These are phyloP conservation scores for Curvularia sp. DNA, from an alignment of 2,329 filamentous ascomycete species.

Conservation along the genomic window DNA sequence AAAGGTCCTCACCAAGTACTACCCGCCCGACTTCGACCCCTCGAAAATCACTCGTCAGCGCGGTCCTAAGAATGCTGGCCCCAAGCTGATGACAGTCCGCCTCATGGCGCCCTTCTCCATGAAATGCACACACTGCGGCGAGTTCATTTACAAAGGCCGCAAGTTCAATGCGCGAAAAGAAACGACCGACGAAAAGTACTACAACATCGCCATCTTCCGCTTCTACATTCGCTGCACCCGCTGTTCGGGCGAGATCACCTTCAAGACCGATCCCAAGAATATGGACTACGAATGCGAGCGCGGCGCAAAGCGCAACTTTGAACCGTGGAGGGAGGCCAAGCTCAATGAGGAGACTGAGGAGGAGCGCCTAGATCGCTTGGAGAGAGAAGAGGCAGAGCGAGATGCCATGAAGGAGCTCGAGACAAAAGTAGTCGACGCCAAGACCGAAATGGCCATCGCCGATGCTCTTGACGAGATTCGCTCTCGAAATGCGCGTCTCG, in stretches of 20 bases:
- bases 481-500: constrained; percentile 85
- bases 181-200: constrained; percentile 88
- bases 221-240: constrained; percentile 90
- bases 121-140: constrained; percentile 72
- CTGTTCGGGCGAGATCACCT: constrained; percentile 86
- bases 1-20: constrained; percentile 75
- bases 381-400: constrained; percentile 78
- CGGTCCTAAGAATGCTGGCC: constrained; percentile 74
- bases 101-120: constrained; percentile 89
- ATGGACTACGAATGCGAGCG: constrained; percentile 85
- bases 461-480: constrained; percentile 95
- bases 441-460: constrained; percentile 94
- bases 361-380: constrained; percentile 81
- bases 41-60: constrained; percentile 73
- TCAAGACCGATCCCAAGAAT: constrained; percentile 93
- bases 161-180: constrained; percentile 98
- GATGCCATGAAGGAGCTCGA: constrained; percentile 97
- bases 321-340: constrained; percentile 80
- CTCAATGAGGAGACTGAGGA: constrained; percentile 81
- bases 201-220: constrained; percentile 83
- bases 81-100: constrained; percentile 83
- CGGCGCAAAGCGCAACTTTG: constrained; percentile 91
- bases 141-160: constrained; percentile 90
- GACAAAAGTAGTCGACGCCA: constrained; percentile 89
- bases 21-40: constrained; percentile 87